phyloP scores from a whole-genome alignment of 2,329 filamentous ascomycete genomes.

The Keithomyces neogunnii region DNA sequence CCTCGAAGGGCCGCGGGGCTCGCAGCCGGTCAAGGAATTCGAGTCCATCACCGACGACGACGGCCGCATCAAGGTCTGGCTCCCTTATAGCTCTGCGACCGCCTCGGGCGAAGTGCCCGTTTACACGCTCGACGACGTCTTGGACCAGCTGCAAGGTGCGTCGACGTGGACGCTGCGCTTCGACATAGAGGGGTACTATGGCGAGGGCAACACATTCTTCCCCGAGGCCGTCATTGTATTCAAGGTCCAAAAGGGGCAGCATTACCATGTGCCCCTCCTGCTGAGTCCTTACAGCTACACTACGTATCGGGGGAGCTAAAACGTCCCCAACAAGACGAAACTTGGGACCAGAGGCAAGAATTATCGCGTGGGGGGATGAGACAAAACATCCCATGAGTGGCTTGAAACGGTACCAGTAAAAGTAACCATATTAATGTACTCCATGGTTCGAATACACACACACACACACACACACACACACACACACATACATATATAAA shows the following conservation, averaged over 20 bases:
- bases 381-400: too few species aligned
- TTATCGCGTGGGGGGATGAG: too few species aligned
- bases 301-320: constrained; percentile 69
- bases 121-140: constrained; percentile 49
- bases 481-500: too few species aligned
- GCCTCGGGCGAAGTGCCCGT: constrained; percentile 48
- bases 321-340: not conserved
- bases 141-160: constrained; percentile 32
- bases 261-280: constrained; percentile 73
- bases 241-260: constrained; percentile 47
- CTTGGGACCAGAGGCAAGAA: too few species aligned
- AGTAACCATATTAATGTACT: too few species aligned
- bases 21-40: constrained; percentile 34
- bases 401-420: too few species aligned
- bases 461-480: too few species aligned
- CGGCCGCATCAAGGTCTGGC: constrained; percentile 65
- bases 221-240: constrained; percentile 50
- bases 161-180: constrained; percentile 63
- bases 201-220: constrained; percentile 51
- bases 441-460: too few species aligned
- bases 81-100: constrained; percentile 43
- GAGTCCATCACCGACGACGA: constrained; percentile 65
- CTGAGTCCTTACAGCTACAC: constrained; percentile 74
- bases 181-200: constrained; percentile 65
- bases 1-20: constrained; percentile 38